Conservation (phyloP, 805 yeast genomes). For the Blastobotrys mokoenaii region DNA sequence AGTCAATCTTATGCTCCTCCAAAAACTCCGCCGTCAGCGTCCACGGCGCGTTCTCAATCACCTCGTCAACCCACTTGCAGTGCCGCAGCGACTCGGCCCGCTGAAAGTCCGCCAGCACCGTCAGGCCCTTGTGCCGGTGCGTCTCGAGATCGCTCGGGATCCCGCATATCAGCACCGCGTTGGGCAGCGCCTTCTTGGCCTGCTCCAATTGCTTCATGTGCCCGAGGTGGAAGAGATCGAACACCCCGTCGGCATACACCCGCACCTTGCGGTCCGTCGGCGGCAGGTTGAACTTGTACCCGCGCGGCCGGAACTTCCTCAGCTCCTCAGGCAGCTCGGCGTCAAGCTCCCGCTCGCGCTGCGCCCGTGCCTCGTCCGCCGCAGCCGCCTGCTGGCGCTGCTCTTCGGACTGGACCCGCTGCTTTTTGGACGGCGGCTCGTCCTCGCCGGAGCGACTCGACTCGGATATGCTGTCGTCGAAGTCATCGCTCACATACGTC, state of each 20-base stretch:
- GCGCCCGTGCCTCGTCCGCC: constrained; percentile 17
- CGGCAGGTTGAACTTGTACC: constrained; percentile 72
- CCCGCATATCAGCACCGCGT: constrained; percentile 81
- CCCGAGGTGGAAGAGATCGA: constrained; percentile 92
- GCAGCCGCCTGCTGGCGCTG: background rate
- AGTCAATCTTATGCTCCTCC: constrained; percentile 74
- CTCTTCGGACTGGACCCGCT: background rate
- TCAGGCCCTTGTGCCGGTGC: constrained; percentile 85
- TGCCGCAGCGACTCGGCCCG: constrained; percentile 86
- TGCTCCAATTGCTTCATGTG: constrained; percentile 98
- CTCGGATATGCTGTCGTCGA: constrained; percentile 10
- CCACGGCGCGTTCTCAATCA: constrained; percentile 94
- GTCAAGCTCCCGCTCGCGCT: constrained; percentile 53
- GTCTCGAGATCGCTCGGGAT: constrained; percentile 86
- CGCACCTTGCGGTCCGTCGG: constrained; percentile 80
- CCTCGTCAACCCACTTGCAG: constrained; percentile 98
- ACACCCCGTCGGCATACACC: constrained; percentile 97
- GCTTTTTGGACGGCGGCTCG: background rate
- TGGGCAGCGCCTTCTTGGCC: constrained; percentile 84
- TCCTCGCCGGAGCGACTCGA: background rate
- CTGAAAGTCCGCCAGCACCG: constrained; percentile 82
- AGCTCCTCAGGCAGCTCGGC: constrained; percentile 57
- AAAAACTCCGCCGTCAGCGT: constrained; percentile 77
- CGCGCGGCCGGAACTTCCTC: constrained; percentile 71
- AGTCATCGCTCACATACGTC: constrained; percentile 17